Evolutionary conservation across 257 asterid species (phyloP).

Genomic region (Solanum sitiens): DNA sequence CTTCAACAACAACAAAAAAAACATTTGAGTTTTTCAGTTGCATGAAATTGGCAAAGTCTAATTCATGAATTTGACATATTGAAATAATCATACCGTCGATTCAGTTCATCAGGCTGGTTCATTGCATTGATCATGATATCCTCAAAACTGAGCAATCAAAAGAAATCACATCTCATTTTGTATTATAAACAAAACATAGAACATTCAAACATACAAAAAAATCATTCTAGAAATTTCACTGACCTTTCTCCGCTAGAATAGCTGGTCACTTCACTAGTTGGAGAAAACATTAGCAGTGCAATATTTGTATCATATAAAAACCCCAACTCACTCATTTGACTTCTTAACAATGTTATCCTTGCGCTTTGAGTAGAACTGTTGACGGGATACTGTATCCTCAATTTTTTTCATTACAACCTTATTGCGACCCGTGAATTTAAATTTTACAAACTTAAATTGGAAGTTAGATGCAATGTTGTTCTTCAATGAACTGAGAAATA

Average conservation of each 20-base stretch:
- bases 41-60: not conserved
- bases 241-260: slow-evolving; percentile 58
- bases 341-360: slow-evolving; percentile 64
- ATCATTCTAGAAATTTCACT: not conserved
- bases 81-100: slow-evolving; percentile 25
- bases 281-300: slow-evolving; percentile 60
- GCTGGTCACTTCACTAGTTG: slow-evolving; percentile 39
- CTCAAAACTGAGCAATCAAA: slow-evolving; percentile 33
- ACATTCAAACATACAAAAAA: not conserved
- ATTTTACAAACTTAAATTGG: not conserved
- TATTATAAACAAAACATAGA: not conserved
- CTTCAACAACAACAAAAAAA: slow-evolving; percentile 14
- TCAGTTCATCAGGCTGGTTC: slow-evolving; percentile 22
- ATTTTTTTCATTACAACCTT: slow-evolving; percentile 36
- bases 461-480: not conserved
- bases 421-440: slow-evolving; percentile 36
- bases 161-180: not conserved
- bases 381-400: slow-evolving; percentile 40
- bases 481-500: not conserved
- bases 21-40: not conserved
- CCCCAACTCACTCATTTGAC: slow-evolving; percentile 37
- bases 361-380: slow-evolving; percentile 38
- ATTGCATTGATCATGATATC: slow-evolving; percentile 49
- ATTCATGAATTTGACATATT: not conserved
- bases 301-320: slow-evolving; percentile 57